A percentile compares a stretch with the other conserved stretches of the same genome.
Conservation (phyloP, 345 rosid genomes). For the Euphorbia lathyris region DNA sequence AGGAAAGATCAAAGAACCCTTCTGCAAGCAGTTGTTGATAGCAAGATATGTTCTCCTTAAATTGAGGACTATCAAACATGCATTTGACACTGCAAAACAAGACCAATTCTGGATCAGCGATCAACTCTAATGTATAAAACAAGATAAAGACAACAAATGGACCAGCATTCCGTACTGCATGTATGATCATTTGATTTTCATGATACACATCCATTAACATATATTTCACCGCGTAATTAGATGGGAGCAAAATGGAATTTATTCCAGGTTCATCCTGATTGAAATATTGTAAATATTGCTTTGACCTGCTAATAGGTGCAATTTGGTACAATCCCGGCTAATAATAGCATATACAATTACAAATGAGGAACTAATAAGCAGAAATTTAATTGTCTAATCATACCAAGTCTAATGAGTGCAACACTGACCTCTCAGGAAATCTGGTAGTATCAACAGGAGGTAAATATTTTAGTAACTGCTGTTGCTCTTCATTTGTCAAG, state of each 20-base stretch:
- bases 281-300: background rate
- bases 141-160: background rate
- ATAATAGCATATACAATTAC: background rate
- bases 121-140: background rate
- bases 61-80: constrained; percentile 81
- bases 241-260: background rate
- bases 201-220: background rate
- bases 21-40: constrained; percentile 70
- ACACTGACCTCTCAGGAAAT: constrained; percentile 60
- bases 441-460: constrained; percentile 57
- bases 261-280: background rate
- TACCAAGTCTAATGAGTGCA: background rate
- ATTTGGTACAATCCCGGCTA: background rate
- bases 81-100: constrained; percentile 52
- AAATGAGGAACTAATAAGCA: background rate
- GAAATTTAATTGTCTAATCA: background rate
- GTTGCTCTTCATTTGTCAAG: constrained; percentile 80
- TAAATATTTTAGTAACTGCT: constrained; percentile 61
- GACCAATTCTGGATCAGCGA: constrained; percentile 1
- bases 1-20: constrained; percentile 73
- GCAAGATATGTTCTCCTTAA: constrained; percentile 70
- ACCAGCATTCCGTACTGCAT: background rate
- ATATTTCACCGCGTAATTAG: background rate
- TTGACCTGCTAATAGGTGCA: background rate
- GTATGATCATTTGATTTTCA: background rate